Evolutionary conservation across 1,284 basidiomycete species (phyloP), one percentile per base, ranked within the genome.

Genomic region (Papiliotrema laurentii): DNA sequence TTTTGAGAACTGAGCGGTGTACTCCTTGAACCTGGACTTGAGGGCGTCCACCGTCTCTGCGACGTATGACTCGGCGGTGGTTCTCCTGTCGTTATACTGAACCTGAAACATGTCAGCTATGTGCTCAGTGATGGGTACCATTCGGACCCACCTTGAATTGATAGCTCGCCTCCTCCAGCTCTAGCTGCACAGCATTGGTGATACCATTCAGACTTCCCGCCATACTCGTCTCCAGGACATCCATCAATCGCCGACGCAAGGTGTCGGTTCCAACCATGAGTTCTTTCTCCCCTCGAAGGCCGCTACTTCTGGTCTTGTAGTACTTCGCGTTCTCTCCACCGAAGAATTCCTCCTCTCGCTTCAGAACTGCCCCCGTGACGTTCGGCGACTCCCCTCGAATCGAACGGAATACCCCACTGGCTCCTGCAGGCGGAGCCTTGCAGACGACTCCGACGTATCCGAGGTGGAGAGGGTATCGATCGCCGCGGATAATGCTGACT

Each of bases 381-480:
- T 72, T 75, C 4, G 63, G 64, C 5, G 74, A 72, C 34, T 54
- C 58, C 5, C 60, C 63, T 16, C 63, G 55, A 35, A 68, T 60
- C 1, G 61, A 63, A 49, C 54, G 61, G 35, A 67, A 51, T 74
- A 78, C 53, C 78, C 80, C 49, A 67, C 61, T 58, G 10, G 54
- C 50, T 18, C 44, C 43, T 2, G 54, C 49, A 6, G 66, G 59
- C 3, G 72, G 77, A 38, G 83, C 79, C 71, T 92, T 94, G 68
- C 89, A 85, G 3, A 99, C 88, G n/a, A 99, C 94, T 30, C 94
- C 94, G 34, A 98, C 86, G 63, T 98, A 98, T 7, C 96, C 96
- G 0, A 99, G 80, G 59, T 96, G 91, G 1, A 99, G 79, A n/a
- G 96, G 94, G 68, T 99, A 99, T 50, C 90, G 81, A 71, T 96